These are phyloP conservation scores for Triticum urartu DNA, from an alignment of 176 grass and related monocot species.

Conservation along the genomic window DNA sequence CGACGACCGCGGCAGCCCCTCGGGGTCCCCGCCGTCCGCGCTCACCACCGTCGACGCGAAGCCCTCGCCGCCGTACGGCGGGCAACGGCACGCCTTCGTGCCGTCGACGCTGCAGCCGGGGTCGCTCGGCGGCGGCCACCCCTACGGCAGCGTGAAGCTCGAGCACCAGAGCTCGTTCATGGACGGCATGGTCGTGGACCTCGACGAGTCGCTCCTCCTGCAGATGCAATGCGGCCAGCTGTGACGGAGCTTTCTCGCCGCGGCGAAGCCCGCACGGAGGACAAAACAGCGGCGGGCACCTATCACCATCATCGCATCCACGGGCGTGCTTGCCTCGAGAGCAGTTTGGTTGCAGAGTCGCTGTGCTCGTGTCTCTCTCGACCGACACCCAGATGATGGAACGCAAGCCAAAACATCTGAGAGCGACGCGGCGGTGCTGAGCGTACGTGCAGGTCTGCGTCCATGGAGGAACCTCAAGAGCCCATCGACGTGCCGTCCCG, in stretches of 20 bases:
- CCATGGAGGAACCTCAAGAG: background rate
- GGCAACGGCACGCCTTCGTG: conserved; percentile 36
- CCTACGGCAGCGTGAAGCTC: conserved; percentile 58
- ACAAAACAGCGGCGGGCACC: background rate
- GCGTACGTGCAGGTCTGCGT: conserved; percentile 9
- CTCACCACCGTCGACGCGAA: conserved; percentile 45
- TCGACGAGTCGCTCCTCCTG: conserved; percentile 42
- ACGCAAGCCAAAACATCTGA: background rate
- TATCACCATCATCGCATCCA: background rate
- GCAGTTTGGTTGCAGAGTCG: conserved; percentile 3
- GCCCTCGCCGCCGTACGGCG: conserved; percentile 8
- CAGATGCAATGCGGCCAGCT: conserved; percentile 62
- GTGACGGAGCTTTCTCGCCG: conserved; percentile 33
- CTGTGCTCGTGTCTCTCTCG: conserved; percentile 10
- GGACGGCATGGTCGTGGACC: background rate
- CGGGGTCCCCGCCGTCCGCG: conserved; percentile 54
- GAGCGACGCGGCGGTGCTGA: background rate
- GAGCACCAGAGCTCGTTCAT: conserved; percentile 41
- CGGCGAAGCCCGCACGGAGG: conserved; percentile 9
- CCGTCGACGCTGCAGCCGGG: background rate
- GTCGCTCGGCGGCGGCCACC: conserved; percentile 18
- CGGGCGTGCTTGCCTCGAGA: background rate
- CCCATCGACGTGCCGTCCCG: conserved; percentile 1
- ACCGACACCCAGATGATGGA: background rate
- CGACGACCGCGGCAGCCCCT: conserved; percentile 22